Evolutionary conservation across 2,329 filamentous ascomycete genomes (phyloP).

Genomic region (Blastomyces gilchristii): DNA sequence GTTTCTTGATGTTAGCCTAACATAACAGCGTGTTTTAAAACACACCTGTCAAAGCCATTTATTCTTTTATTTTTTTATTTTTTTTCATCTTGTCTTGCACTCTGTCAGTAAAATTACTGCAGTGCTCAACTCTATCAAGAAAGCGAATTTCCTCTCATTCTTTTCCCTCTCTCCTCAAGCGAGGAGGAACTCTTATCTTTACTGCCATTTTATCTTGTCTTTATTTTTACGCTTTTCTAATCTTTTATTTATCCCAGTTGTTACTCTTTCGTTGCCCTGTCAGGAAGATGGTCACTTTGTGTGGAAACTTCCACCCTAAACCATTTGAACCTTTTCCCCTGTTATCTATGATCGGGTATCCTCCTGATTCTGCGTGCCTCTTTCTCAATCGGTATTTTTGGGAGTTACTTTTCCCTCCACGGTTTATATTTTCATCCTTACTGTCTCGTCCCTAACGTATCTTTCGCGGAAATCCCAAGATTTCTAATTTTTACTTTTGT

Average conservation of each 20-base stretch:
- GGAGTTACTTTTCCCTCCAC: neutral
- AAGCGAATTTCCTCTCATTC: neutral
- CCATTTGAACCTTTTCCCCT: neutral
- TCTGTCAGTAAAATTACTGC: constrained; percentile 8
- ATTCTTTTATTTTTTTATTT: neutral
- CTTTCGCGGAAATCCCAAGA: constrained; percentile 1
- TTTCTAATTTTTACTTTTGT: neutral
- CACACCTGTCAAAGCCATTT: neutral
- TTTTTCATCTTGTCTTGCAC: no score
- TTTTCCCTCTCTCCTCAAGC: neutral
- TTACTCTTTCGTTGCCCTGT: neutral
- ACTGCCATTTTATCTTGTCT: neutral
- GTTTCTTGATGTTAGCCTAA: constrained; percentile 4
- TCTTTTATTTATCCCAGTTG: neutral
- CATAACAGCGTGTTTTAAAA: constrained; percentile 7
- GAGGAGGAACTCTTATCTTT: neutral
- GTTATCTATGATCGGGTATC: neutral
- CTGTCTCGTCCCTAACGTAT: neutral
- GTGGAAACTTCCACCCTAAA: neutral
- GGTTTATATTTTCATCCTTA: neutral
- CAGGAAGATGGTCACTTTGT: neutral
- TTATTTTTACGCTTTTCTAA: neutral
- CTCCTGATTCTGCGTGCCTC: neutral
- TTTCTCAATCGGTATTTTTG: neutral
- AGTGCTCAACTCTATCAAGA: neutral